Base-by-base conservation (phyloP, 163 green algal genomes). In the Chlamydomonas reinhardtii region DNA sequence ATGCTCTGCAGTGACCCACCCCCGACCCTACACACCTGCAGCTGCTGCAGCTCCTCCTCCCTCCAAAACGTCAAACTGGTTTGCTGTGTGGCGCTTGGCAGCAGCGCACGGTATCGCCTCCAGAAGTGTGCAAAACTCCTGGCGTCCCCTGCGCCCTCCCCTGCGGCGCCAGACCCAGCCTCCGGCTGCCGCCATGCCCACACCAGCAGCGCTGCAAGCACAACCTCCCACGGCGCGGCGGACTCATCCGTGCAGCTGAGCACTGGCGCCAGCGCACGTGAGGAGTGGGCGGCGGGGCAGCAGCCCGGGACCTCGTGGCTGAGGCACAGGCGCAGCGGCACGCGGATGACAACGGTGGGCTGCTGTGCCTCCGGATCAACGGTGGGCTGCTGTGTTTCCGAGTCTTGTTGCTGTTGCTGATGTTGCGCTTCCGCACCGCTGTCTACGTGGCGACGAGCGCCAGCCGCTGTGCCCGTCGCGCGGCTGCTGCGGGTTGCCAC, bases 291-390 rank as follows among this genome's bases (percentile, higher is more conserved):
- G 2, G 32, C 56, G 25, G 76, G 76, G 64, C 76, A 84, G 64
- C 76, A 84, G 29, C 64, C 64, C n/a, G 76, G 64, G 1, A 84
- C 31, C n/a, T 84, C 64, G 20, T 74, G 64, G 39, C 64, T 75
- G 2, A 84, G 39, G 22, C 76, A 84, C 35, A 74, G 64, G 9
- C 76, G 29, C 17, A 84, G 76, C 0, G 76, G 64, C n/a, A 84
- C 76, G 17, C 39, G 32, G 17, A 84, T 48, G 31, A 84, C 39
- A 14, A 48, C 27, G 19, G 61, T 27, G 16, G 61, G 31, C 0
- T 4, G 56, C 35, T 62, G 71, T 24, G 37, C 24, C 35, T 34
- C 35, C 3, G 19, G 24, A 9, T 59, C 34, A 17, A 16, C 20
- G 69, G 17, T 6, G 34, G 6, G 17, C 34, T 29, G 69, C 29